Percentiles rank a stretch among this genome's conserved stretches.
phyloP scores from a whole-genome alignment of 2,329 filamentous ascomycete genomes.

The Ascochyta fabae region DNA sequence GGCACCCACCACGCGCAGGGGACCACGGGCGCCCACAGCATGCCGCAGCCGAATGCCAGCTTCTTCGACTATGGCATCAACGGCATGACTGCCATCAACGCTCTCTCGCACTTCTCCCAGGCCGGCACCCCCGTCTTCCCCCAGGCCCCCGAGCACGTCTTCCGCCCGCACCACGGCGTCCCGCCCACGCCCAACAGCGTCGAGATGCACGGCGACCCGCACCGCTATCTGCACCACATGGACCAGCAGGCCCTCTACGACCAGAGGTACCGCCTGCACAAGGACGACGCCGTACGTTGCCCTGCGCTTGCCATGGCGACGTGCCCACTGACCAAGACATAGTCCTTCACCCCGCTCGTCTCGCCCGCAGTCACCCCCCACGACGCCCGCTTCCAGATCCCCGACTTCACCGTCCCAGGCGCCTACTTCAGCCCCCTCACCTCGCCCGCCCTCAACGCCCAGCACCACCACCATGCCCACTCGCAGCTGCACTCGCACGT shows the following conservation, averaged over 20 bases:
- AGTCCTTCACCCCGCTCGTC: conserved; percentile 80
- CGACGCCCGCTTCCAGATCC: conserved; percentile 68
- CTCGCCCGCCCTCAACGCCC: conserved; percentile 79
- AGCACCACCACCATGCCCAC: conserved; percentile 54
- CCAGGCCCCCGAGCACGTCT: conserved; percentile 52
- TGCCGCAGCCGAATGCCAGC: conserved; percentile 30
- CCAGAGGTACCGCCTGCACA: conserved; percentile 67
- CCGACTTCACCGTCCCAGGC: conserved; percentile 67
- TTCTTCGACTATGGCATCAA: conserved; percentile 48
- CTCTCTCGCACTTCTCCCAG: conserved; percentile 34
- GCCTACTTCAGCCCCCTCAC: conserved; percentile 85
- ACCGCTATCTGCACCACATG: conserved; percentile 60
- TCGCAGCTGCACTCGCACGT: conserved; percentile 46
- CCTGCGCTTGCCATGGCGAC: neutral
- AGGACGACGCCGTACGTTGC: conserved; percentile 69
- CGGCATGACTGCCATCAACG: conserved; percentile 16
- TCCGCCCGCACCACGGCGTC: conserved; percentile 65
- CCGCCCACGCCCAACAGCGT: conserved; percentile 83
- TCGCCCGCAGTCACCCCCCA: conserved; percentile 85
- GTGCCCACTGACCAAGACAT: conserved; percentile 53
- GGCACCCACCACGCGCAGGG: conserved; percentile 25
- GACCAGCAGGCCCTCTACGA: conserved; percentile 70
- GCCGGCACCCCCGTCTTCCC: conserved; percentile 48
- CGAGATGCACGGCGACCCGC: conserved; percentile 69
- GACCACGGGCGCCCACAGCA: conserved; percentile 21